These are phyloP conservation scores for Umbelopsis sp. DNA, from an alignment of 192 early-diverging fungal species.

Conservation along the genomic window DNA sequence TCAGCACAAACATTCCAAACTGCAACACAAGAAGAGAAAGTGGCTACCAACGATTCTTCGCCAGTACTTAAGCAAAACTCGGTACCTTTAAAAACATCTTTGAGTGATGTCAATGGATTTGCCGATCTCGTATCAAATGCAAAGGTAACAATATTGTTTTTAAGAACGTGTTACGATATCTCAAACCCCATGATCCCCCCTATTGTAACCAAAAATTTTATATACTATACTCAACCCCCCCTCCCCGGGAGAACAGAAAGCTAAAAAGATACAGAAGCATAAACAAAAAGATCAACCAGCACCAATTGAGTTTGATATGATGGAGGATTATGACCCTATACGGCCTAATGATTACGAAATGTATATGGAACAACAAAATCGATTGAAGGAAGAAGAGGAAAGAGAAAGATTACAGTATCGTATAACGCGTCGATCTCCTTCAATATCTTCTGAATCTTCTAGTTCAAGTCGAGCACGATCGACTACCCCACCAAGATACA, in stretches of 20 bases:
- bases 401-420: constrained; percentile 19
- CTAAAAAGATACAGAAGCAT: constrained; percentile 21
- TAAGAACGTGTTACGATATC: background rate
- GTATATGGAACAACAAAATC: constrained; percentile 62
- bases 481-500: background rate
- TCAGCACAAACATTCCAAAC: constrained; percentile 21
- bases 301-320: constrained; percentile 39
- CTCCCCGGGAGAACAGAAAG: background rate
- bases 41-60: background rate
- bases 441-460: constrained; percentile 23
- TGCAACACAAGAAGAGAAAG: background rate
- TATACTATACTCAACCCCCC: background rate
- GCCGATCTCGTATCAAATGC: constrained; percentile 33
- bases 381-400: constrained; percentile 41
- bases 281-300: constrained; percentile 26
- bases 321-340: constrained; percentile 67
- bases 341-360: constrained; percentile 75
- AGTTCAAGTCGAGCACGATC: constrained; percentile 23
- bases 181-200: background rate
- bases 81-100: constrained; percentile 15
- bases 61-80: background rate
- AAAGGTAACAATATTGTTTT: constrained; percentile 30
- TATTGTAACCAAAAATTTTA: background rate
- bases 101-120: constrained; percentile 41
- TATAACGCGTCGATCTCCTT: constrained; percentile 20